These are phyloP conservation scores for Anisodus acutangulus DNA, from an alignment of 257 asterid species.

Conservation along the genomic window DNA sequence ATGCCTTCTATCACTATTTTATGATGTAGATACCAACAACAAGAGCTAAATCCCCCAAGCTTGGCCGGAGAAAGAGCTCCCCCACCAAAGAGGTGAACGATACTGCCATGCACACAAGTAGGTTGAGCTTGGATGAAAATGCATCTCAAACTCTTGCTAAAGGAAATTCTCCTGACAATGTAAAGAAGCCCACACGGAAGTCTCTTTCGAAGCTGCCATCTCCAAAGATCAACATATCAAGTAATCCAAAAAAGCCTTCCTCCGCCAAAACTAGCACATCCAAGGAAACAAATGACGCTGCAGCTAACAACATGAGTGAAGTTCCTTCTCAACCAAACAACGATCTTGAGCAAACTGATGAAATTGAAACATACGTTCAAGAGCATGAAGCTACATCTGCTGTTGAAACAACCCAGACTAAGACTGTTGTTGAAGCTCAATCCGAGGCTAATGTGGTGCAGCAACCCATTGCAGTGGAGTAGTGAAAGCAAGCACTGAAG, in stretches of 20 bases:
- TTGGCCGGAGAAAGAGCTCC: conserved; percentile 75
- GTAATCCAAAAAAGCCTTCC: conserved; percentile 24
- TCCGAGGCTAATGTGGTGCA: conserved; percentile 35
- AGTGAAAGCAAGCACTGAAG: conserved; percentile 28
- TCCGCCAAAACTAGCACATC: conserved; percentile 20
- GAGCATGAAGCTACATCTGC: conserved; percentile 33
- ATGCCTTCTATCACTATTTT: conserved; percentile 19
- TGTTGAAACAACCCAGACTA: conserved; percentile 34
- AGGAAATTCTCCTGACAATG: conserved; percentile 31
- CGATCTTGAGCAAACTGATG: conserved; percentile 32
- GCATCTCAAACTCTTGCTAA: conserved; percentile 37
- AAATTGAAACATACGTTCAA: conserved; percentile 34
- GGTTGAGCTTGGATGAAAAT: conserved; percentile 72
- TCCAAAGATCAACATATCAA: conserved; percentile 35
- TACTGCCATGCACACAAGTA: conserved; percentile 43
- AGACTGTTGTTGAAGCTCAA: conserved; percentile 41
- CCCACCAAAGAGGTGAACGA: conserved; percentile 56
- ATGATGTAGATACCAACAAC: conserved; percentile 77
- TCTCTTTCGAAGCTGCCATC: conserved; percentile 46
- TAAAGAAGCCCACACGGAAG: conserved; percentile 40
- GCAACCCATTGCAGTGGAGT: conserved; percentile 50
- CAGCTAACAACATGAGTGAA: background rate
- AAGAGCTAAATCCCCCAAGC: conserved; percentile 89
- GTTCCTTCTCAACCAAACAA: conserved; percentile 26
- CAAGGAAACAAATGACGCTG: conserved; percentile 29